Evolutionary conservation across 345 rosid genomes (phyloP), one percentile per base, ranked within the genome.

Genomic region (Cardamine resedifolia): DNA sequence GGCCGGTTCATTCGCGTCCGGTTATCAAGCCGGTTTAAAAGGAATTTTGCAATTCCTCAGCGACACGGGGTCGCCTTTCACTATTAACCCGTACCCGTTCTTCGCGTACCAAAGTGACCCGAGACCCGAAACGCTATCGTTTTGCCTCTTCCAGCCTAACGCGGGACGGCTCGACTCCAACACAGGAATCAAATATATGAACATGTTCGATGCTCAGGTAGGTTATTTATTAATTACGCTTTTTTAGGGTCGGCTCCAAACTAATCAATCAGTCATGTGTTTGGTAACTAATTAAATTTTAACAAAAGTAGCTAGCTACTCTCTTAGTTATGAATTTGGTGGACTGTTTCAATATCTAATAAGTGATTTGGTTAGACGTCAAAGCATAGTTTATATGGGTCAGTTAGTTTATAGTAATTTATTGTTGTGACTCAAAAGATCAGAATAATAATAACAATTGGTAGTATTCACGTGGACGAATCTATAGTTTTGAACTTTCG

Each of bases 171-270:
- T 92, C 20, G 98, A 95, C 83, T 50, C 84, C n/a, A 87, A 83
- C 0, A 87, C 80, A 2, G 95, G 96, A 11, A 87, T 86, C 74
- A 83, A 66, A 75, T 95, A 95, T 88, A 87, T 78, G 93, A 95
- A 88, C 88, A 95, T 95, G 99, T 95, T 91, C 41, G 98, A 95
- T 30, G 99, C 99, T 15, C 99, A 95, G 96, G 97, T 91, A 41
- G 38, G 38, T 33, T 77, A 53, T 56, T 33, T 77, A 53, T 56
- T 70, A 4, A 70, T 64, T 45, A 60, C 34, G 9, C 44, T 74
- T 18, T 74, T 18, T 3, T 18, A 7, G 8, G 44, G 64, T 68
- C n/a, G 18, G 63, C 41, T 53, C 62, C 6, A 39, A 3, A 69
- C 60, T 51, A 61, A 61, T 61, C 51, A 27, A 27, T 50, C 24